phyloP scores from a whole-genome alignment of 2,329 filamentous ascomycete genomes.

The Didymella glomerata region DNA sequence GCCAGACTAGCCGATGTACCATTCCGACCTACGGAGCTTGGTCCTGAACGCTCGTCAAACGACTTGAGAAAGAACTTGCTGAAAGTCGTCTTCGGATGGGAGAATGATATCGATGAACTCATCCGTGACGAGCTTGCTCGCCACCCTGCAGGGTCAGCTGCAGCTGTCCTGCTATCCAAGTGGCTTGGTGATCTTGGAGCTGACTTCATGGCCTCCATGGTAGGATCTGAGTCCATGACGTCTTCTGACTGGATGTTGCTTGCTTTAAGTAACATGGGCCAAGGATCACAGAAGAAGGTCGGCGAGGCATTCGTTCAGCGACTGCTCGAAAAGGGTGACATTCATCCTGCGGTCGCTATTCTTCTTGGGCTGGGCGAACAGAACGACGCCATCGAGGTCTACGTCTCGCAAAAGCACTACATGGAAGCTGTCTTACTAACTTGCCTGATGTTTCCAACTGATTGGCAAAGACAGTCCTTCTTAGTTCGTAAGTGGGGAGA shows the following conservation, averaged over 20 bases:
- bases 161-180: constrained; percentile 83
- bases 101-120: constrained; percentile 80
- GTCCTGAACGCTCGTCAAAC: constrained; percentile 62
- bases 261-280: constrained; percentile 85
- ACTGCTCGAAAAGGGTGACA: constrained; percentile 85
- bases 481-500: constrained; percentile 96
- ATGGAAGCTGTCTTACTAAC: constrained; percentile 93
- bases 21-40: constrained; percentile 73
- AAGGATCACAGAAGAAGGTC: constrained; percentile 82
- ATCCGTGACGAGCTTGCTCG: constrained; percentile 84
- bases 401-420: constrained; percentile 87
- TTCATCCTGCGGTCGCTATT: constrained; percentile 91
- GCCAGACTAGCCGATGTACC: constrained; percentile 82
- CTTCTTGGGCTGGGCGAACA: constrained; percentile 90
- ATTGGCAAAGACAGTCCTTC: constrained; percentile 90
- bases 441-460: constrained; percentile 79
- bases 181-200: constrained; percentile 89
- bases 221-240: constrained; percentile 83
- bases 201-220: constrained; percentile 80
- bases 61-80: constrained; percentile 91
- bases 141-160: constrained; percentile 76
- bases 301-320: constrained; percentile 90
- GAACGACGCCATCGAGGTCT: constrained; percentile 95
- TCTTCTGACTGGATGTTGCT: constrained; percentile 97
- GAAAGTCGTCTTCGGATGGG: constrained; percentile 93